phyloP scores from a whole-genome alignment of 768 basidiomycete species.

The Suillus clintonianus region DNA sequence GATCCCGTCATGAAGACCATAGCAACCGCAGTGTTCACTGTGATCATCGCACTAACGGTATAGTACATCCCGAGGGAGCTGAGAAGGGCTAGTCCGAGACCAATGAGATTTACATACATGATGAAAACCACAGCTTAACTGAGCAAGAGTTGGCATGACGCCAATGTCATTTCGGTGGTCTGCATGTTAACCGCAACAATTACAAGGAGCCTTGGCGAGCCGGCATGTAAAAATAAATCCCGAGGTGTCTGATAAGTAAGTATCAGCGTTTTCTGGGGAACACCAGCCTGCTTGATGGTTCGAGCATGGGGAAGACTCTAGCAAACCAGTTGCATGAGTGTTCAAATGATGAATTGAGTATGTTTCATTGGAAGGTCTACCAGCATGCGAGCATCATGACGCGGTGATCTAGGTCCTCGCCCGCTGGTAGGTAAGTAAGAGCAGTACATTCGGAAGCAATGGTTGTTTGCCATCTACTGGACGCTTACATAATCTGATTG shows the following conservation, averaged over 20 bases:
- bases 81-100: not conserved
- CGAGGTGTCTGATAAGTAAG: not conserved
- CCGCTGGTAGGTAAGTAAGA: not conserved
- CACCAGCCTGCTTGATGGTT: not conserved
- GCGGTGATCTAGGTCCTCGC: not conserved
- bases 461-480: no score
- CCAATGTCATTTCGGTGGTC: not conserved
- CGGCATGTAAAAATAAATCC: not conserved
- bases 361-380: no score
- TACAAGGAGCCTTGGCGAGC: not conserved
- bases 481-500: not conserved
- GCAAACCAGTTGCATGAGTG: not conserved
- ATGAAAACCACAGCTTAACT: not conserved
- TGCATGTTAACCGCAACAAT: not conserved
- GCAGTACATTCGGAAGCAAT: not conserved
- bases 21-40: not conserved
- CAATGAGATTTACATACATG: not conserved
- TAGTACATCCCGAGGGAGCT: not conserved
- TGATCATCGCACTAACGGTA: not conserved
- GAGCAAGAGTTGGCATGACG: not conserved
- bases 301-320: not conserved
- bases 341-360: not conserved
- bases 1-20: not conserved
- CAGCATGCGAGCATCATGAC: not conserved
- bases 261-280: not conserved